Evolutionary conservation across 352 stramenopile species (phyloP), one percentile per base, ranked within the genome.

Genomic region (Globisporangium radiosum): DNA sequence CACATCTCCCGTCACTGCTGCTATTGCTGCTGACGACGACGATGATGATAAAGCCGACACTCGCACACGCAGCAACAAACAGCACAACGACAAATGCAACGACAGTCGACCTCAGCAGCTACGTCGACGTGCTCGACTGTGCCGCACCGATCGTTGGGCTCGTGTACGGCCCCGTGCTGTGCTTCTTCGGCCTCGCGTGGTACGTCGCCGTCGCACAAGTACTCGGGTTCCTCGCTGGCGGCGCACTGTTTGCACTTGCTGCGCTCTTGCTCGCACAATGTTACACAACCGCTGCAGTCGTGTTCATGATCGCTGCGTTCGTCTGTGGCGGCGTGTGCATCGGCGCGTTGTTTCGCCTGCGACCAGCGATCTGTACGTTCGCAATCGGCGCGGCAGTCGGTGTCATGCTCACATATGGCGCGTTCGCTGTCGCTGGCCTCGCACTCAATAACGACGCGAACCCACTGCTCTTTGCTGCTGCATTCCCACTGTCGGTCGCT

Each of bases 171-270:
- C 43, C 63, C 7, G 37, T 73, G 47, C 50, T 76, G n/a, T 66
- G 62, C 17, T 53, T 76, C 54, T 60, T 66, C 36, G 69, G 69
- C 8, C 69, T 76, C 51, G 42, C 60, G 44, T 63, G 70, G 52
- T 60, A 56, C 25, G 33, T 40, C 15, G 44, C 56, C 45, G 51
- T 71, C 39, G 63, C 57, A 36, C 52, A 71, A 47, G 44, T 57
- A 40, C n/a, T 75, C 42, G 56, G 58, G 9, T 58, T 76, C 14
- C 15, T 56, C 33, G n/a, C 19, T 3, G 59, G 59, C 5, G 59
- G 59, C 10, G 45, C 57, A 15, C 45, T 65, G 33, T 65, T 65
- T 47, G 52, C 59, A n/a, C 25, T 65, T 11, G 59, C 43, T 33
- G 47, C 54, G 13, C 54, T 57, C 14, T 37, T 60, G 14, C 39